Conservation (phyloP, 257 asterid genomes). For the Solanum virginianum region DNA sequence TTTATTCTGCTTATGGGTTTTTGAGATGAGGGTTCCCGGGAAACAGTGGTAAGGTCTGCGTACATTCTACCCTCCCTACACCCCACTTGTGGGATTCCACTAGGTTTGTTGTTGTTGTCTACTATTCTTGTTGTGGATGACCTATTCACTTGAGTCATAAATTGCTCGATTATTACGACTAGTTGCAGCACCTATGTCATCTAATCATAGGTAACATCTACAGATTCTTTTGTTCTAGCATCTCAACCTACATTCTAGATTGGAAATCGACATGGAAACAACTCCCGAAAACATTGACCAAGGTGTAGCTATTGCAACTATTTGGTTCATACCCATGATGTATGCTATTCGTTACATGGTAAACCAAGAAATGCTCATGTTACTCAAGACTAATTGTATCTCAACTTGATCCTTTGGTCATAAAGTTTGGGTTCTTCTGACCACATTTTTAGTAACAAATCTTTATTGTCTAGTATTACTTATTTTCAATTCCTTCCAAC, state of each 20-base stretch:
- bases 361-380: neutral
- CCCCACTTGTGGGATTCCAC: no score
- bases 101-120: neutral
- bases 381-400: neutral
- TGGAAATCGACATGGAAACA: neutral
- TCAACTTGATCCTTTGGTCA: neutral
- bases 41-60: no score
- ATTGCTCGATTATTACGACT: no score
- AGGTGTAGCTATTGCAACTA: neutral
- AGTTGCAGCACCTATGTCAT: neutral
- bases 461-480: neutral
- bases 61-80: no score
- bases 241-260: neutral
- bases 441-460: neutral
- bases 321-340: neutral
- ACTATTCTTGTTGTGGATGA: neutral
- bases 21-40: no score
- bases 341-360: neutral
- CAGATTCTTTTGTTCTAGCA: neutral
- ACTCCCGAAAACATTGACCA: neutral
- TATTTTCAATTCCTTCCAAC: neutral
- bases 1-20: no score
- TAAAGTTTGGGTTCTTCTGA: neutral
- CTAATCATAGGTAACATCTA: neutral
- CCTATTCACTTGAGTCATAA: neutral